These are phyloP conservation scores for Kurtzmaniella quercitrusa DNA, from an alignment of 1,139 yeast genomes.

Conservation along the genomic window DNA sequence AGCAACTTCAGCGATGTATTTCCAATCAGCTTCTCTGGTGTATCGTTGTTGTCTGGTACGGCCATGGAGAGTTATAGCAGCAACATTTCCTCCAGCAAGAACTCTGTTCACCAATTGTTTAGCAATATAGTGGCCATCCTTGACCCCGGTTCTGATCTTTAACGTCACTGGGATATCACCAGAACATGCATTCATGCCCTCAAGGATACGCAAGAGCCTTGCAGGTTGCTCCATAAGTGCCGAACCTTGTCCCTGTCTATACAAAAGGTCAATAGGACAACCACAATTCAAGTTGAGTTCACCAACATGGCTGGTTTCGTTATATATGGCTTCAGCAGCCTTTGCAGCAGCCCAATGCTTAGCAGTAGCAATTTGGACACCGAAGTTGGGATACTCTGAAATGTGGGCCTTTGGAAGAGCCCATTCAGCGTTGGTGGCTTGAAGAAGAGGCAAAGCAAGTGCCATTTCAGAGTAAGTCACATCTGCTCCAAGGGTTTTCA, in stretches of 20 bases:
- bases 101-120: conserved; percentile 65
- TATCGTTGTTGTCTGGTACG: conserved; percentile 95
- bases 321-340: conserved; percentile 76
- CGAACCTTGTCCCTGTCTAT: conserved; percentile 92
- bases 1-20: conserved; percentile 75
- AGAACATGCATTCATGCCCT: conserved; percentile 84
- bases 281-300: conserved; percentile 94
- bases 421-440: conserved; percentile 95
- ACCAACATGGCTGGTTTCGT: conserved; percentile 51
- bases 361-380: conserved; percentile 88
- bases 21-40: conserved; percentile 91
- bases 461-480: conserved; percentile 97
- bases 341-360: conserved; percentile 93
- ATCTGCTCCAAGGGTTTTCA: conserved; percentile 90
- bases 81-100: conserved; percentile 73
- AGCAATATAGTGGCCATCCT: conserved; percentile 85
- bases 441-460: conserved; percentile 73
- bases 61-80: conserved; percentile 92
- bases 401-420: conserved; percentile 89
- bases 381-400: conserved; percentile 82
- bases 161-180: conserved; percentile 91
- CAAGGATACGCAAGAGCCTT: conserved; percentile 67
- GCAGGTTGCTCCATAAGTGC: conserved; percentile 91
- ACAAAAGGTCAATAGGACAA: conserved; percentile 92
- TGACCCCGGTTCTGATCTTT: conserved; percentile 87